Evolutionary conservation across 345 rosid genomes (phyloP).

Genomic region (Firmiana major): DNA sequence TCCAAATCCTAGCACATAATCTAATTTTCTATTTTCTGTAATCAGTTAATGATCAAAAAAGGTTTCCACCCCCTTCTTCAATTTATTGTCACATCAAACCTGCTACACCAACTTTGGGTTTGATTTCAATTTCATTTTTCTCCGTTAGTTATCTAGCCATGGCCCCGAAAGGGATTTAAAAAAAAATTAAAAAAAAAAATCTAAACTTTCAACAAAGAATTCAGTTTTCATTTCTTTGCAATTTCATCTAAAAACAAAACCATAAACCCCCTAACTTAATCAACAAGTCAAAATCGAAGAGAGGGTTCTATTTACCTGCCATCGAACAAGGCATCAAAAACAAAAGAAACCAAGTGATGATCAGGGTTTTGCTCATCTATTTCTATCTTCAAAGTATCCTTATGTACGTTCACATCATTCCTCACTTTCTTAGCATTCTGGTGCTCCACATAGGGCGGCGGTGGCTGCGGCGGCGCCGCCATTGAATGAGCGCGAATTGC

Average conservation of each 20-base stretch:
- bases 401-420: conserved; percentile 85
- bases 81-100: neutral
- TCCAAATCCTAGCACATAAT: neutral
- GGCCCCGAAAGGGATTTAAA: no score
- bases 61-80: neutral
- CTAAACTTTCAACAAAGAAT: neutral
- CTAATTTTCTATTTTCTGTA: neutral
- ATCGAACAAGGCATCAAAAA: conserved; percentile 77
- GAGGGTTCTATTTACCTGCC: conserved; percentile 60
- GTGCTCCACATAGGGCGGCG: conserved; percentile 68
- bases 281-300: neutral
- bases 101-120: neutral
- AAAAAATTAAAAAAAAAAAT: no score
- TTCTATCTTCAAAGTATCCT: conserved; percentile 65
- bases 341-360: conserved; percentile 71
- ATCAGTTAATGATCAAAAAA: neutral
- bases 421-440: conserved; percentile 84
- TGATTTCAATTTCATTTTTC: neutral
- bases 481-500: conserved; percentile 31
- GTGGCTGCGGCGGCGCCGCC: conserved; percentile 28
- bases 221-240: neutral
- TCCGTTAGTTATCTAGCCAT: neutral
- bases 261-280: neutral
- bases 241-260: neutral
- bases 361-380: conserved; percentile 67